Base-by-base conservation (phyloP, 129 eudicot species). In the Mikania micrantha region DNA sequence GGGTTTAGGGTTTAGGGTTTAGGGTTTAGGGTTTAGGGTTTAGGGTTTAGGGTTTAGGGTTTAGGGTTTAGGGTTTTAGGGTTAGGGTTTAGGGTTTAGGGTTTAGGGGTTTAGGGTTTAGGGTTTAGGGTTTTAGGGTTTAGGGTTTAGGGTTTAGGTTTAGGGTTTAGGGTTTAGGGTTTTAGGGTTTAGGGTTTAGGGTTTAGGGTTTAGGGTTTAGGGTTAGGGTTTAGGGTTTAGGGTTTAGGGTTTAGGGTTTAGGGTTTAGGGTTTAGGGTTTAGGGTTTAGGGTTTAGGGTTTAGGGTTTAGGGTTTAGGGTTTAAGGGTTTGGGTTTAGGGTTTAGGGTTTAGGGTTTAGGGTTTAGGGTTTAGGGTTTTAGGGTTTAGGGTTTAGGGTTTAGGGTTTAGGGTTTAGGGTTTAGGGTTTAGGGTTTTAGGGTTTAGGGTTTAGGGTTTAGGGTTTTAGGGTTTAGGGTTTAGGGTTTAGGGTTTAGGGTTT, bases 261-360 rank as follows among this genome's bases (percentile, higher is more conserved):
- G 21, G 63, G 39, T 57, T 57, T 57, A 57, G 36, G 63, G 63
- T 27, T 57, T 27, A 12, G 39, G 63, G 63, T 57, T 57, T 57
- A 27, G 63, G 63, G 63, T 9, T 56, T 56, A 7, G 36, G 36
- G 20, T 27, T 57, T 27, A 12, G 39, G 63, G 63, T 57, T 57
- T 57, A 27, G 63, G 63, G 63, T 9, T 56, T 56, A 7, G 36
- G 61, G 61, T 24, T 56, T 22, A 22, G 36, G 63, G 39, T 57
- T 57, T 57, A 28, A 39, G 63, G 63, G 10, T 57, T 28, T 12
- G 63, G 63, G 63, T 27, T 57, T 57, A 27, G 63, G 63, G 63
- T 35, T 35, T 35, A 35, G 40, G 40, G 40, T 35, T 35, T 35
- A 35, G 40, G 40, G 40, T 35, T 57, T 57, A 17, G 58, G 24